These are phyloP conservation scores for Narthecium ossifragum DNA, from an alignment of 106 monocot species.

Conservation along the genomic window DNA sequence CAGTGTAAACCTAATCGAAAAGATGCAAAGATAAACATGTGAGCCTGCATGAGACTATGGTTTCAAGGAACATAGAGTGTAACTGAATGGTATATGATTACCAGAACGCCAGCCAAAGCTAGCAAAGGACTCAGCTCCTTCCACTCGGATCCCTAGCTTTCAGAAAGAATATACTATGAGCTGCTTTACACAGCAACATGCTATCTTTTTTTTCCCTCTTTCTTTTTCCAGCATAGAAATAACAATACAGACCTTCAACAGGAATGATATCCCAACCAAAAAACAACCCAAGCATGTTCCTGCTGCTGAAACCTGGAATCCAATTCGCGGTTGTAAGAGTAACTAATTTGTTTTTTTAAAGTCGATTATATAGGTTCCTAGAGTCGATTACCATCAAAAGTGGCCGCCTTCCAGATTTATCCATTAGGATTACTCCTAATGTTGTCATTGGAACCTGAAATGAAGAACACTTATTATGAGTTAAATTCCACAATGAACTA, in stretches of 20 bases:
- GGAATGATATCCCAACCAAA: constrained; percentile 31
- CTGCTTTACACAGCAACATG: background rate
- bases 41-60: background rate
- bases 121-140: constrained; percentile 13
- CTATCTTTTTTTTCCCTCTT: background rate
- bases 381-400: constrained; percentile 29
- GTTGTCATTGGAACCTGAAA: constrained; percentile 35
- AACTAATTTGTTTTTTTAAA: too few species aligned
- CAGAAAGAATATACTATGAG: background rate
- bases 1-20: constrained; percentile 29
- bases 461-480: background rate
- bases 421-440: constrained; percentile 38
- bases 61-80: too few species aligned
- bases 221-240: background rate
- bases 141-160: background rate
- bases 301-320: constrained; percentile 35
- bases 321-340: background rate
- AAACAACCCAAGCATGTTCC: constrained; percentile 46
- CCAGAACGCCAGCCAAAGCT: constrained; percentile 38
- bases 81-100: constrained; percentile 5
- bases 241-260: constrained; percentile 10
- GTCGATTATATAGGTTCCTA: background rate
- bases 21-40: background rate
- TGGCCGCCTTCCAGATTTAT: constrained; percentile 40
- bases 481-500: background rate